Conservation (phyloP, 1,284 basidiomycete species). For the Puccinia coronata region DNA sequence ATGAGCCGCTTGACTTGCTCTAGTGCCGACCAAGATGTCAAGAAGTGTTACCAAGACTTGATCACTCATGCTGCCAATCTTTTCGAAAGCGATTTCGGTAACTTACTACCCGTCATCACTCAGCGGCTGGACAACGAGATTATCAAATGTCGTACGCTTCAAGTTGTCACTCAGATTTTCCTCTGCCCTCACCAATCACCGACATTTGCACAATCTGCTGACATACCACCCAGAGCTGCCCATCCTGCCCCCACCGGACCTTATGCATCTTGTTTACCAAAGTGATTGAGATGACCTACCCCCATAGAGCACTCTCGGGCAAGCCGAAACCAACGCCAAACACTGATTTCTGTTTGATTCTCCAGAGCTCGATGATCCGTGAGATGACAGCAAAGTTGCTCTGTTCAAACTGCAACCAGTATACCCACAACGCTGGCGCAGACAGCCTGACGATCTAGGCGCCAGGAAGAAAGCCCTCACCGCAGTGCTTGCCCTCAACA, state of each 20-base stretch:
- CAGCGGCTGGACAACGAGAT: too few relatives aligned
- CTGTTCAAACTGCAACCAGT: slow-evolving; percentile 79
- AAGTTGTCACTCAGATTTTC: slow-evolving; percentile 20
- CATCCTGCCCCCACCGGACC: slow-evolving; percentile 73
- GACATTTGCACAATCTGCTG: slow-evolving; percentile 60
- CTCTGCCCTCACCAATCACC: slow-evolving; percentile 2
- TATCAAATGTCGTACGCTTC: too few relatives aligned
- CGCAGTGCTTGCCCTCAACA: slow-evolving; percentile 78
- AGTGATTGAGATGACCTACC: slow-evolving; percentile 90
- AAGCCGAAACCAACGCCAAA: slow-evolving; percentile 63
- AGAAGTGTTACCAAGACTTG: too few relatives aligned
- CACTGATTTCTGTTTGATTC: slow-evolving; percentile 70
- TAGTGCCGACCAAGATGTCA: too few relatives aligned
- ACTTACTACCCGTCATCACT: too few relatives aligned
- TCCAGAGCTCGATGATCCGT: slow-evolving; percentile 76
- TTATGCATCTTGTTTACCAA: slow-evolving; percentile 73
- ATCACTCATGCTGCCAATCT: too few relatives aligned
- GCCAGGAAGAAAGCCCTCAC: slow-evolving; percentile 58
- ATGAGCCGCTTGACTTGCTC: too few relatives aligned
- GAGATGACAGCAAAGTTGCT: slow-evolving; percentile 80
- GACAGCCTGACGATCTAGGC: slow-evolving; percentile 66
- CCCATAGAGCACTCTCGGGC: slow-evolving; percentile 68
- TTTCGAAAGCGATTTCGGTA: too few relatives aligned
- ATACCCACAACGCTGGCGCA: slow-evolving; percentile 72
- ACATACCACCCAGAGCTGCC: slow-evolving; percentile 67